These are phyloP conservation scores for Brasilioporus rufonigricans DNA, from an alignment of 768 basidiomycete species.

Conservation along the genomic window DNA sequence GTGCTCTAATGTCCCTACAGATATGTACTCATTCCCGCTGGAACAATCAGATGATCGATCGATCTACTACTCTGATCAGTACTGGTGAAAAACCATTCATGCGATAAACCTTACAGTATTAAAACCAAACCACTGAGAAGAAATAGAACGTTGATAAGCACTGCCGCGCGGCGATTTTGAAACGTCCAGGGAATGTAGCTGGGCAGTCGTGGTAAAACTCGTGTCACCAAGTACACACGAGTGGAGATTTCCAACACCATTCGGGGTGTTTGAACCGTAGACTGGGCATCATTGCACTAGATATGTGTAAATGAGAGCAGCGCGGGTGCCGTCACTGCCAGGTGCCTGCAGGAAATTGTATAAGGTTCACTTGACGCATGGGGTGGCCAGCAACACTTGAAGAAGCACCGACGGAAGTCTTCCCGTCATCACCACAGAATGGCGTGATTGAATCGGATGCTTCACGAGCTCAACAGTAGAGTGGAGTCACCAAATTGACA, in stretches of 20 bases:
- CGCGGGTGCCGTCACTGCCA: too few relatives aligned
- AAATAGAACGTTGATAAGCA: neutral
- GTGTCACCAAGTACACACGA: neutral
- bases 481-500: neutral
- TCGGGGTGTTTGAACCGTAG: too few relatives aligned
- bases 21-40: neutral
- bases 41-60: neutral
- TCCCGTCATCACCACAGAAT: neutral
- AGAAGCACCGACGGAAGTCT: neutral
- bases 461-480: neutral
- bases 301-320: neutral
- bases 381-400: neutral
- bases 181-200: too few relatives aligned
- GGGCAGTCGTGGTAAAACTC: too few relatives aligned
- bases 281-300: neutral
- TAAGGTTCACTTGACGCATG: neutral
- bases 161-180: neutral
- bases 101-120: neutral
- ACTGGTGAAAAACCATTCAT: neutral
- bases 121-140: too few relatives aligned
- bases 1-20: neutral
- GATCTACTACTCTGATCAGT: neutral
- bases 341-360: neutral
- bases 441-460: neutral
- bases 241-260: neutral